Base-by-base conservation (phyloP, 2,329 filamentous ascomycete species). In the Fusarium tanahbumbuense region DNA sequence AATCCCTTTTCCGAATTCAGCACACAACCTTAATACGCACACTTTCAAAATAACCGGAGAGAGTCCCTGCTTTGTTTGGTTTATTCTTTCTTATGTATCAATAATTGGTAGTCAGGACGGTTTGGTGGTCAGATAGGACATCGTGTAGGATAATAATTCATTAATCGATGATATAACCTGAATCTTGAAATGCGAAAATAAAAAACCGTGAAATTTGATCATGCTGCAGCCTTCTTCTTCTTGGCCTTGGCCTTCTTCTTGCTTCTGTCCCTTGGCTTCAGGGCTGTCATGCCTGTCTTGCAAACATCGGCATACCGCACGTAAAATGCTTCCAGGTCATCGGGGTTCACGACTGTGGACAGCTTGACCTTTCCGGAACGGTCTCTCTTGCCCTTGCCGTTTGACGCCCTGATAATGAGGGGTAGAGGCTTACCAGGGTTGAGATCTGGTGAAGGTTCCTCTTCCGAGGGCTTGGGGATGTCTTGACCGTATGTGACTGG, bases 261-360 rank as follows among this genome's bases (percentile, higher is more conserved):
- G 81, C 92, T 97, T 77, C 94, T 88, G 82, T 98, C 95, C 73
- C 96, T 87, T 78, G 97, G 97, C 88, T 97, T 98, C 81, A 99
- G 78, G 10, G 91, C 90, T 50, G 88, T 86, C 94, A 98, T 98
- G 8, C 94, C 93, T 0, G 86, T 84, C 83, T 97, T 98, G 82
- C 94, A 98, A 5, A 94, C 86, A 73, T 98, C 96, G 23, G 94
- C 94, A 82, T 98, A 99, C 54, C 88, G 86, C 30, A 84, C 83
- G 79, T 94, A 99, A 77, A 99, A 99, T 0, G 80, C 83, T 56
- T 97, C 94, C 13, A 98, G 79, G 8, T 91, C 88, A 61, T 91
- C 88, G 1, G 92, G 88, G 58, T 91, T 86, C 1, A 98, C 94
- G 1, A 97, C 81, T 0, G 96, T 98, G 4, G 93, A 93, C 27